Evolutionary conservation across 2,329 filamentous ascomycete genomes (phyloP).

Genomic region (Fusarium bactridioides): DNA sequence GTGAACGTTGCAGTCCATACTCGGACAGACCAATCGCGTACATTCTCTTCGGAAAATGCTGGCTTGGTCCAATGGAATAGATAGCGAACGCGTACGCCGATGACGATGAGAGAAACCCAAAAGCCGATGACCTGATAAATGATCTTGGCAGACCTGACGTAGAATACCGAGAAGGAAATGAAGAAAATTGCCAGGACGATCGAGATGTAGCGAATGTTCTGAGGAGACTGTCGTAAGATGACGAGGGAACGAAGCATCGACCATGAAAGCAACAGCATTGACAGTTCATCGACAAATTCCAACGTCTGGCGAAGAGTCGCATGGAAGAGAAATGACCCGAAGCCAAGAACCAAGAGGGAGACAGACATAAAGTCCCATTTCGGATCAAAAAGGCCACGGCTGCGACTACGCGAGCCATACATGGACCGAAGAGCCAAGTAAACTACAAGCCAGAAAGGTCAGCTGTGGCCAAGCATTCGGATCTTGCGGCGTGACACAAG

Average conservation of each 20-base stretch:
- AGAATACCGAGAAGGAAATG: slow-evolving; percentile 51
- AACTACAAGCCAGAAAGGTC: slow-evolving; percentile 42
- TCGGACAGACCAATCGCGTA: slow-evolving; percentile 37
- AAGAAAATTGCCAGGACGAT: slow-evolving; percentile 52
- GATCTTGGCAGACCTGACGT: slow-evolving; percentile 53
- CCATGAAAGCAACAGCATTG: slow-evolving; percentile 63
- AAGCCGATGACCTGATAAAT: slow-evolving; percentile 54
- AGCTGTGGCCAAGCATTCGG: slow-evolving; percentile 1
- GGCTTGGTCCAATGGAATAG: slow-evolving; percentile 45
- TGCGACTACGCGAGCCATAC: slow-evolving; percentile 43
- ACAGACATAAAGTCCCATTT: slow-evolving; percentile 52
- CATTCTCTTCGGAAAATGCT: slow-evolving; percentile 41
- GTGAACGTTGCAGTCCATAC: slow-evolving; percentile 43
- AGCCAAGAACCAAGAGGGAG: slow-evolving; percentile 51
- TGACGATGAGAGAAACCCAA: slow-evolving; percentile 42
- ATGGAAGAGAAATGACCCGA: slow-evolving; percentile 55
- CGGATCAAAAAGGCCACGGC: slow-evolving; percentile 43
- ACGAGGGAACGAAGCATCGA: slow-evolving; percentile 60
- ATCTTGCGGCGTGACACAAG: neutral
- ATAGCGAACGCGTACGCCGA: slow-evolving; percentile 47
- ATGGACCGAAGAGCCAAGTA: slow-evolving; percentile 52
- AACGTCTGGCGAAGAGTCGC: slow-evolving; percentile 53
- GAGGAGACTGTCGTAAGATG: slow-evolving; percentile 52
- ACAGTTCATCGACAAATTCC: slow-evolving; percentile 63
- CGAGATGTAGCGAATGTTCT: slow-evolving; percentile 44